Conservation (phyloP, 495 filamentous ascomycete genomes). For the Antarctomyces pellizariae region DNA sequence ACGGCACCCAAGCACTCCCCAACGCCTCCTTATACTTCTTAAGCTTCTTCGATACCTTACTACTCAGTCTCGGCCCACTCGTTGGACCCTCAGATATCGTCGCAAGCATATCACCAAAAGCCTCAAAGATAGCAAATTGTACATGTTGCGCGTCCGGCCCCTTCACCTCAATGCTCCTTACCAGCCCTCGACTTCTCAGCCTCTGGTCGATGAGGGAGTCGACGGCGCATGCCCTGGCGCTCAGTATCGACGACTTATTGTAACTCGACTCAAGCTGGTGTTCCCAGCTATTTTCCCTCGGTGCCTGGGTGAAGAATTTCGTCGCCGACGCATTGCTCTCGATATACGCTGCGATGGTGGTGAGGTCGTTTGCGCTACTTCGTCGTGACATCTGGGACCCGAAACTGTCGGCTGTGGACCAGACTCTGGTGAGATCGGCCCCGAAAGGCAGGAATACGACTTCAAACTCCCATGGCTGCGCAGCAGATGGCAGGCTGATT, state of each 20-base stretch:
- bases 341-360: too few relatives aligned
- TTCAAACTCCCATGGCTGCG: conserved; percentile 41
- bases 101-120: conserved; percentile 30
- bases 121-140: conserved; percentile 27
- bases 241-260: too few relatives aligned
- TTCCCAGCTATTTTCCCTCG: too few relatives aligned
- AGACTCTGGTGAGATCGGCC: conserved; percentile 30
- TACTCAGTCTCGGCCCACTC: background rate
- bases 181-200: conserved; percentile 39
- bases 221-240: conserved; percentile 30
- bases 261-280: too few relatives aligned
- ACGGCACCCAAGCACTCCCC: conserved; percentile 29
- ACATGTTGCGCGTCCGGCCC: conserved; percentile 35
- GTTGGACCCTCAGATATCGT: conserved; percentile 12
- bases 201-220: conserved; percentile 32
- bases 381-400: conserved; percentile 19
- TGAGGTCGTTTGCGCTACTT: too few relatives aligned
- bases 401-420: conserved; percentile 27
- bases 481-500: conserved; percentile 27
- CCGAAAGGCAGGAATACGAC: conserved; percentile 46
- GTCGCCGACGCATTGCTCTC: too few relatives aligned
- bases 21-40: conserved; percentile 2
- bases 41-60: conserved; percentile 1
- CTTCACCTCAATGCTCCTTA: conserved; percentile 31
- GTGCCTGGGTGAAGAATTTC: too few relatives aligned